Percentiles rank a stretch among this genome's conserved stretches.
Conservation (phyloP, 495 filamentous ascomycete species). For the Trichoderma orchidacearum region DNA sequence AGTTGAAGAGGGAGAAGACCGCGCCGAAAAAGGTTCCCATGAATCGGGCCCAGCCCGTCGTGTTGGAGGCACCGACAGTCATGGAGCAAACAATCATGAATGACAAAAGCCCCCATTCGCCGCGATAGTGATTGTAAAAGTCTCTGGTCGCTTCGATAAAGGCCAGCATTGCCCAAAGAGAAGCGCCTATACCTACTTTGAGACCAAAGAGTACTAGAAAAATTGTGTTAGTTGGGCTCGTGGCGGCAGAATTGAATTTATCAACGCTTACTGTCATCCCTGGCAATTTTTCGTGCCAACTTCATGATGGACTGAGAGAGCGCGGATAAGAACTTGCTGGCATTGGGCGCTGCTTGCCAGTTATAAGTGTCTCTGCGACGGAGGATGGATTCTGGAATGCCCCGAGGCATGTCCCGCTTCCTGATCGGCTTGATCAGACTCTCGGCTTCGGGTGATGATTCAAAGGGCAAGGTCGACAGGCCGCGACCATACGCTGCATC, state of each 20-base stretch:
- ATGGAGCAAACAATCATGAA: constrained; percentile 98
- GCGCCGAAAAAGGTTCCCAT: constrained; percentile 77
- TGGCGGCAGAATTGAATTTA: background rate
- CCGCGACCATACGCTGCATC: constrained; percentile 15
- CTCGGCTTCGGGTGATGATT: constrained; percentile 21
- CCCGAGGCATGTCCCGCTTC: constrained; percentile 31
- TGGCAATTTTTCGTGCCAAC: constrained; percentile 23
- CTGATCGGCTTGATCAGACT: constrained; percentile 20
- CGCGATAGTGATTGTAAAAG: constrained; percentile 76
- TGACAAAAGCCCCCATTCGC: constrained; percentile 91
- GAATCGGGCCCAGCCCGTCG: constrained; percentile 74
- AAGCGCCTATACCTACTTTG: constrained; percentile 84
- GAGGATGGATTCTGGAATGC: constrained; percentile 31
- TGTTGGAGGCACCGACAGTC: constrained; percentile 95
- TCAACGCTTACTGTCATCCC: constrained; percentile 24
- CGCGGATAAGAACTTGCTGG: constrained; percentile 18
- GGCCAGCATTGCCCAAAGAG: constrained; percentile 73
- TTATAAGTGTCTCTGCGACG: constrained; percentile 25
- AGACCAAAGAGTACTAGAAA: constrained; percentile 51
- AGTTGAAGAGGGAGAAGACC: constrained; percentile 59
- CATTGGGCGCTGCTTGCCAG: constrained; percentile 23
- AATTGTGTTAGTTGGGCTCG: constrained; percentile 4
- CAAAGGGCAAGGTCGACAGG: constrained; percentile 31
- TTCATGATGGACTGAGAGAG: constrained; percentile 24
- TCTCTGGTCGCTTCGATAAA: constrained; percentile 69